Evolutionary conservation across 805 yeast genomes (phyloP).

Genomic region (Hanseniaspora jakobsenii): DNA sequence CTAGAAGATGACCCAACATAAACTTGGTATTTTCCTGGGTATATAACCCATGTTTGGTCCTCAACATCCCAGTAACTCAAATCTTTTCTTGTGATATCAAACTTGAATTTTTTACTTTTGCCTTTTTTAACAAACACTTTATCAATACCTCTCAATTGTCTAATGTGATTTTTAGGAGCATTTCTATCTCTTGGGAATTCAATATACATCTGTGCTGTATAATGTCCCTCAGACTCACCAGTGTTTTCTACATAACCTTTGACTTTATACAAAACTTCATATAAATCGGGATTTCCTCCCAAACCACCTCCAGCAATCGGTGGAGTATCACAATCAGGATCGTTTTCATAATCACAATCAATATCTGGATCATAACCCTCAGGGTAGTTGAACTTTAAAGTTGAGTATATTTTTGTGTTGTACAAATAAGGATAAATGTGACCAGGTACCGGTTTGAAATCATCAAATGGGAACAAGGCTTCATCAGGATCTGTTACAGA

Average conservation of each 20-base stretch:
- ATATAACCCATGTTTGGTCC: constrained; percentile 47
- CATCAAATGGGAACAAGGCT: constrained; percentile 42
- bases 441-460: constrained; percentile 42
- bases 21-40: constrained; percentile 42
- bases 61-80: constrained; percentile 45
- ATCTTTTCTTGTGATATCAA: constrained; percentile 41
- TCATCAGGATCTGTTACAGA: constrained; percentile 44
- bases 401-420: constrained; percentile 25
- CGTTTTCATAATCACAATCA: constrained; percentile 22
- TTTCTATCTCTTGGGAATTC: constrained; percentile 31
- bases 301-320: constrained; percentile 36
- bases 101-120: constrained; percentile 29
- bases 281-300: constrained; percentile 51
- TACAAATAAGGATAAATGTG: constrained; percentile 44
- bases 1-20: constrained; percentile 41
- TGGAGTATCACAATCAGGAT: constrained; percentile 1
- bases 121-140: constrained; percentile 39
- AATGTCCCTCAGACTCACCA: constrained; percentile 37
- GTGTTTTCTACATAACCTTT: constrained; percentile 37
- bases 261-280: constrained; percentile 41
- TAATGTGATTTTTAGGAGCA: constrained; percentile 15
- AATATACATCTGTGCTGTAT: constrained; percentile 42
- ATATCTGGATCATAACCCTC: constrained; percentile 27
- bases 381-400: constrained; percentile 29
- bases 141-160: constrained; percentile 45